Base-by-base conservation (phyloP, 192 early-diverging fungal genomes). In the Thamnidium elegans region DNA sequence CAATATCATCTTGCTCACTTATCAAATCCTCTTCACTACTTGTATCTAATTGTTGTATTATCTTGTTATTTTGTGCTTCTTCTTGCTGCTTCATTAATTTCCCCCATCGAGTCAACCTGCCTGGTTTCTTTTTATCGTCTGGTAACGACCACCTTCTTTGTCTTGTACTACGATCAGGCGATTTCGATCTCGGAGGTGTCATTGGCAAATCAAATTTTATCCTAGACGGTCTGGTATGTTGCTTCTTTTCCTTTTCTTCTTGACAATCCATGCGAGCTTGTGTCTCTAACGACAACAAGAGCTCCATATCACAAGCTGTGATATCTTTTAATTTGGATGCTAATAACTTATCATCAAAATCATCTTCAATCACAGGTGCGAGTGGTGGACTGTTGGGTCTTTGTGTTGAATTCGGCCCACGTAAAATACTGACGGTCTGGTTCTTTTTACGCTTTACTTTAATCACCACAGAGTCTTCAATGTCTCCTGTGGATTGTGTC, bases 121-220 rank as follows among this genome's bases (percentile, higher is more conserved):
- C 19, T 17, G 34, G 17, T 19, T 55, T 55, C 62, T 55, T 55
- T 32, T 45, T 65, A 4, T 64, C 51, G 1, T 64, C 63, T 3
- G 63, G 63, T 30, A 64, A 23, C 7, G 60, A 62, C 14, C 62
- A 45, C 1, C 58, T 17, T n/a, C 43, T 21, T 7, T 58, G 39
- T 21, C 17, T 15, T 11, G 14, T 9, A 13, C 15, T 48, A 15
- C 14, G 23, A 3, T 59, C 54, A 7, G 71, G 66, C 0, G 71
- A 73, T 45, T 60, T 56, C 2, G 66, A 32, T 44, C 66, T 47
- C 15, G 62, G 55, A 4, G 71, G 71, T 4, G 66, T 73, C 43
- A 55, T 62, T 23, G 71, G 71, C 13, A 73, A 45, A 39, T 60
- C 62, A 51, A 73, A 73, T 31, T 63, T 73, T 0, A 73, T 48